Percentiles rank a stretch among this genome's conserved stretches.
Evolutionary conservation across 2,329 filamentous ascomycete species (phyloP).

Genomic region (Clonostachys sp.): DNA sequence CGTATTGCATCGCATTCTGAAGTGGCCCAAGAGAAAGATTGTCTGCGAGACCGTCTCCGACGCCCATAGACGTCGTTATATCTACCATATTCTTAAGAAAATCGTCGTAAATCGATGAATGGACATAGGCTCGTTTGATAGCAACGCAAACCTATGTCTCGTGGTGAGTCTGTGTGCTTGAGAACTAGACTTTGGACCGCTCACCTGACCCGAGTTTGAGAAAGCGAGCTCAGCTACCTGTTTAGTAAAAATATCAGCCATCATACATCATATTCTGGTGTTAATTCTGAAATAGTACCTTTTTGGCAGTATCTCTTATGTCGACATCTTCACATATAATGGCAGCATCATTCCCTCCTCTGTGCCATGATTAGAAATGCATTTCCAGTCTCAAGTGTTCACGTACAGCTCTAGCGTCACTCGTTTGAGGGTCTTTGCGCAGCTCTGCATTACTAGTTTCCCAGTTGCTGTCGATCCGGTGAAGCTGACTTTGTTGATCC

Average conservation of each 20-base stretch:
- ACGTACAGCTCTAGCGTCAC: constrained; percentile 3
- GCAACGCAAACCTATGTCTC: no score
- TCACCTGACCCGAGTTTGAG: constrained; percentile 45
- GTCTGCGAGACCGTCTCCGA: constrained; percentile 32
- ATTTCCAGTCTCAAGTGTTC: no score
- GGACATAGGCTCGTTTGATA: constrained; percentile 56
- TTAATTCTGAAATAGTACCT: constrained; percentile 26
- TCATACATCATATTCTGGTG: constrained; percentile 10
- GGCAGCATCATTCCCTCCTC: constrained; percentile 48
- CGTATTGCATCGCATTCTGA: constrained; percentile 53
- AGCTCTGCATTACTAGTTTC: constrained; percentile 40
- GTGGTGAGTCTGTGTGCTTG: no score
- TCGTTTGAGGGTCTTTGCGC: constrained; percentile 3
- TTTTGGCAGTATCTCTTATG: constrained; percentile 16
- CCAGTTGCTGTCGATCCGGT: constrained; percentile 56
- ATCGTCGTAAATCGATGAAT: constrained; percentile 48
- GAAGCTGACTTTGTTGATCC: constrained; percentile 57
- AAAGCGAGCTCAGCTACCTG: constrained; percentile 31
- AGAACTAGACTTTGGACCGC: constrained; percentile 10
- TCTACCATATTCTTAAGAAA: constrained; percentile 20
- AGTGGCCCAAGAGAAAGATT: constrained; percentile 41
- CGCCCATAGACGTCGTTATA: constrained; percentile 22
- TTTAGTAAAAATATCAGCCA: no score
- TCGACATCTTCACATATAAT: constrained; percentile 44
- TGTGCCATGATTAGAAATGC: no score